Evolutionary conservation across 2,329 filamentous ascomycete species (phyloP).

Genomic region (Beauveria medogensis): DNA sequence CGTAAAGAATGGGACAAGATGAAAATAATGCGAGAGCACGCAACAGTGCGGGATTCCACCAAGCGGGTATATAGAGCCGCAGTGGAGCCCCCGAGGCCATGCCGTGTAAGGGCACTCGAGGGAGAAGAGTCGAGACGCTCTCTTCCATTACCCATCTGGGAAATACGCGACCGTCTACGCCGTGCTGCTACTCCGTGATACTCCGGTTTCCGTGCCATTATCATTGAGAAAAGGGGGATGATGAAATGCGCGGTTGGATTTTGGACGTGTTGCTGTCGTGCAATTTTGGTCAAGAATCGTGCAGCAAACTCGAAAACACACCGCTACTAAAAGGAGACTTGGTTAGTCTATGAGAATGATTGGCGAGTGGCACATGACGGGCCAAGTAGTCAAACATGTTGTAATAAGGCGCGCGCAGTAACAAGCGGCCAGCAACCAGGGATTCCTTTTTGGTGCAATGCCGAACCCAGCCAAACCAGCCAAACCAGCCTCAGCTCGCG

Average conservation of each 20-base stretch:
- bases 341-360: neutral
- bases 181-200: neutral
- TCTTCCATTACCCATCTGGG: neutral
- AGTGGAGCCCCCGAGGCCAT: slow-evolving; percentile 1
- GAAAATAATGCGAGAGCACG: neutral
- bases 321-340: neutral
- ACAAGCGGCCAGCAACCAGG: neutral
- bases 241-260: neutral
- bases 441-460: neutral
- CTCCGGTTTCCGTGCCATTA: neutral
- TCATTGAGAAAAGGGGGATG: neutral
- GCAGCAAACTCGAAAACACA: neutral
- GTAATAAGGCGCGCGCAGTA: neutral
- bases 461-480: neutral
- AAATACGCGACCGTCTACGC: neutral
- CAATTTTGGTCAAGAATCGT: no score
- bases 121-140: neutral
- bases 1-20: slow-evolving; percentile 1
- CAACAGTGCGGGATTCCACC: slow-evolving; percentile 4
- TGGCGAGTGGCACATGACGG: neutral
- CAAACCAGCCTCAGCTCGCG: neutral
- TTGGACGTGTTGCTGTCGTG: neutral
- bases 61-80: slow-evolving; percentile 5
- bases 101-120: neutral
- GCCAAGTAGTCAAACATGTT: neutral